Percentiles rank a stretch among this genome's conserved stretches.
Evolutionary conservation across 176 grass and related monocot genomes (phyloP).

Genomic region (Eremochloa ophiuroides): DNA sequence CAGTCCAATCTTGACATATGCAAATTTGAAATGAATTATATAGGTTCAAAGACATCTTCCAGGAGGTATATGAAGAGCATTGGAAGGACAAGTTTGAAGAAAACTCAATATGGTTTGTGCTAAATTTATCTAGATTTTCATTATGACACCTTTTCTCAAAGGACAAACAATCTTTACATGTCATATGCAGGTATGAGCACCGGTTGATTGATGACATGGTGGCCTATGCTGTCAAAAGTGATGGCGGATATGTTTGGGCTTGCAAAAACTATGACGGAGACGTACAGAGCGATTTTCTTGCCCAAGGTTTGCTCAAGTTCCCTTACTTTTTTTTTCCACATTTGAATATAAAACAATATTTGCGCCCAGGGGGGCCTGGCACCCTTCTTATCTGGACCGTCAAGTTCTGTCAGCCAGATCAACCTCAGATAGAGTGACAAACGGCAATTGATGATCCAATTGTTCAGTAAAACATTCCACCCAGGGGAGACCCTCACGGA

Average conservation of each 20-base stretch:
- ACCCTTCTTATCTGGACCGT: background rate
- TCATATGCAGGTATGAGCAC: slow-evolving; percentile 82
- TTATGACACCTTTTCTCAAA: background rate
- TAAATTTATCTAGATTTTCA: slow-evolving; percentile 19
- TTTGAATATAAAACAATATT: background rate
- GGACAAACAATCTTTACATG: slow-evolving; percentile 1
- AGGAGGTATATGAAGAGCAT: slow-evolving; percentile 83
- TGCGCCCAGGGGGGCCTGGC: background rate
- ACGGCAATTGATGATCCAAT: background rate
- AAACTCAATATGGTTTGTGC: slow-evolving; percentile 75
- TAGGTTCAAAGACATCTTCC: slow-evolving; percentile 99
- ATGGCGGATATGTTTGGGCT: slow-evolving; percentile 94
- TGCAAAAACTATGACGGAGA: slow-evolving; percentile 99
- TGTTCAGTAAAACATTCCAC: background rate
- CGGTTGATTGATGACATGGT: slow-evolving; percentile 99
- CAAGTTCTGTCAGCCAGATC: background rate
- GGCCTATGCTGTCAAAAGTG: slow-evolving; percentile 96
- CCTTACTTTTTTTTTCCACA: slow-evolving; percentile 7
- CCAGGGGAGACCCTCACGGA: background rate
- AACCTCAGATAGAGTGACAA: background rate
- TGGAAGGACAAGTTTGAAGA: slow-evolving; percentile 88
- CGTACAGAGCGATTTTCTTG: slow-evolving; percentile 95
- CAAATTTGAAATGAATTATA: slow-evolving; percentile 33
- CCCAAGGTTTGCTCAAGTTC: slow-evolving; percentile 62
- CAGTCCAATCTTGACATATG: slow-evolving; percentile 22